Evolutionary conservation across 768 basidiomycete genomes (phyloP).

Genomic region (Xanthoconium stramineum): DNA sequence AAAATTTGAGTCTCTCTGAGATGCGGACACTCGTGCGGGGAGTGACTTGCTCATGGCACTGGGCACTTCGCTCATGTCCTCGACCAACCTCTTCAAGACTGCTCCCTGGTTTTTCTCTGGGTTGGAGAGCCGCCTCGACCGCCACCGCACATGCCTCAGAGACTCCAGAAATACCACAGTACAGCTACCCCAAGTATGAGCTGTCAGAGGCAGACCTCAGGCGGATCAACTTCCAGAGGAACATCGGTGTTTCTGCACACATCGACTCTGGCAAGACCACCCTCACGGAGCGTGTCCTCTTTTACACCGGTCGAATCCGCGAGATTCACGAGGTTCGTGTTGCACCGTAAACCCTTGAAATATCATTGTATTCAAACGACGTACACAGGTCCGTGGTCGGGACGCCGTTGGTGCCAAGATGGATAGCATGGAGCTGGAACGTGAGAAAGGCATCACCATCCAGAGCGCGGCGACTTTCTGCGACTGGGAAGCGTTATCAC

Average conservation of each 20-base stretch:
- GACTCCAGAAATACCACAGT: slow-evolving; percentile 14
- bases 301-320: slow-evolving; percentile 92
- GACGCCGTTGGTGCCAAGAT: slow-evolving; percentile 99
- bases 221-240: slow-evolving; percentile 75
- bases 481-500: slow-evolving; percentile 82
- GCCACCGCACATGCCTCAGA: slow-evolving; percentile 30
- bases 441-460: slow-evolving; percentile 99
- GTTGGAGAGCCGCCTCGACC: slow-evolving; percentile 42
- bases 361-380: not conserved
- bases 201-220: slow-evolving; percentile 64
- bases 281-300: slow-evolving; percentile 91
- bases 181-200: slow-evolving; percentile 36
- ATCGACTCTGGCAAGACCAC: slow-evolving; percentile 99
- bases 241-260: slow-evolving; percentile 94
- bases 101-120: not conserved
- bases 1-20: slow-evolving; percentile 3
- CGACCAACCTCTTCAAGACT: slow-evolving; percentile 1
- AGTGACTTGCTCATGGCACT: slow-evolving; percentile 27
- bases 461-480: slow-evolving; percentile 98
- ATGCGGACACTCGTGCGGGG: slow-evolving; percentile 29
- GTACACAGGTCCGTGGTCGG: slow-evolving; percentile 75
- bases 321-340: slow-evolving; percentile 91
- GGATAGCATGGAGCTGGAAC: slow-evolving; percentile 99
- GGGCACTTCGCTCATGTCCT: slow-evolving; percentile 19
- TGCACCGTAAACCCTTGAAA: not conserved